A percentile compares a stretch with the other conserved stretches of the same genome.
phyloP scores from a whole-genome alignment of 2,329 filamentous ascomycete genomes.

The Epichloe gansuensis region DNA sequence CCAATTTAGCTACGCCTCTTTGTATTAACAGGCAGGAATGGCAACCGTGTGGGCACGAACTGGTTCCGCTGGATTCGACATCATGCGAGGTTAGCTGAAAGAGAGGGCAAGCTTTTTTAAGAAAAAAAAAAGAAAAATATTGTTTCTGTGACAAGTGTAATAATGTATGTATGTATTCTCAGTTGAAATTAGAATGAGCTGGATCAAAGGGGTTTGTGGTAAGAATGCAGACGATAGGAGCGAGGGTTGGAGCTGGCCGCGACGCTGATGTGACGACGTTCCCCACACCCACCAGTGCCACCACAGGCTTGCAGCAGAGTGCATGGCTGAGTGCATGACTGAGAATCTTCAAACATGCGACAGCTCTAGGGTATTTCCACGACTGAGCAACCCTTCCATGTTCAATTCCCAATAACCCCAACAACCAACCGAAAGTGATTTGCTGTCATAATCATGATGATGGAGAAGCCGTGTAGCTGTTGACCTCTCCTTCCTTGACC shows the following conservation, averaged over 20 bases:
- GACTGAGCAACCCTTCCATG: neutral
- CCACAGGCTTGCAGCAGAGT: too few species aligned
- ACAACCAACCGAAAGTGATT: neutral
- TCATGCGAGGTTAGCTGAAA: conserved; percentile 12
- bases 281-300: conserved; percentile 15
- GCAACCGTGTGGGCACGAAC: conserved; percentile 23
- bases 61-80: conserved; percentile 32
- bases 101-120: neutral
- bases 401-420: neutral
- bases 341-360: neutral
- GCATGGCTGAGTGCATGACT: too few species aligned
- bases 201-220: neutral
- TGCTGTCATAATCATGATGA: neutral
- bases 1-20: conserved; percentile 13
- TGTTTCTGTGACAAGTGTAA: neutral
- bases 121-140: neutral
- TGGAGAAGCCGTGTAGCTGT: neutral
- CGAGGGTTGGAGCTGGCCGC: conserved; percentile 6
- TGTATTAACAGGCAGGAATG: neutral
- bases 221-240: neutral
- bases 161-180: neutral
- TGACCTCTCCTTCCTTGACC: neutral
- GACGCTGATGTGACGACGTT: conserved; percentile 27
- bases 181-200: too few species aligned
- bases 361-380: neutral